Evolutionary conservation across 1,284 basidiomycete genomes (phyloP).

Genomic region (Ganoderma lingzhi): DNA sequence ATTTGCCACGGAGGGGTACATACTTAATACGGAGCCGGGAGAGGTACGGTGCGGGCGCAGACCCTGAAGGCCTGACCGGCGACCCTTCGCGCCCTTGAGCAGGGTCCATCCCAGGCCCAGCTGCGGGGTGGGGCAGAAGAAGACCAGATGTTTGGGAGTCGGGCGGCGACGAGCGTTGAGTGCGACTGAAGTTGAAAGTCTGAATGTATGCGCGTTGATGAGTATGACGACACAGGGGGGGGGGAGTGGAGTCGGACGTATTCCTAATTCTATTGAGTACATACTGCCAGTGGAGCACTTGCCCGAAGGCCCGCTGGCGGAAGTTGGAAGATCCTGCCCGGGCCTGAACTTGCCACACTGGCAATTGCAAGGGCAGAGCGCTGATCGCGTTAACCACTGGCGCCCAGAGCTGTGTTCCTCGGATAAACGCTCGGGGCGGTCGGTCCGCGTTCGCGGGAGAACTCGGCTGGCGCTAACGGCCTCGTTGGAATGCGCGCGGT

Average conservation of each 20-base stretch:
- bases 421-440: not conserved
- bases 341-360: not conserved
- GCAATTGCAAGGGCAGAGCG: not conserved
- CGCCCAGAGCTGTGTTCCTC: not conserved
- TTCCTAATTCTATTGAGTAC: not conserved
- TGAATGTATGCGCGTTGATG: not conserved
- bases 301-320: not conserved
- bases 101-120: not conserved
- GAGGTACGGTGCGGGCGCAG: too few relatives aligned
- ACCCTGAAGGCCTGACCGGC: too few relatives aligned
- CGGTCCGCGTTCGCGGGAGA: constrained; percentile 1
- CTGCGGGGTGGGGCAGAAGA: too few relatives aligned
- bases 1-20: too few relatives aligned
- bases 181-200: not conserved
- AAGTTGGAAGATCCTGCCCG: too few relatives aligned
- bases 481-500: not conserved
- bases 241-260: not conserved
- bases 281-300: not conserved
- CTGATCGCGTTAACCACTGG: not conserved
- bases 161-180: not conserved
- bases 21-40: too few relatives aligned
- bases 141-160: not conserved
- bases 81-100: not conserved
- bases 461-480: not conserved
- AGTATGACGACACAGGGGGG: not conserved